Evolutionary conservation across 257 asterid genomes (phyloP).

Genomic region (Verbascum thapsus): DNA sequence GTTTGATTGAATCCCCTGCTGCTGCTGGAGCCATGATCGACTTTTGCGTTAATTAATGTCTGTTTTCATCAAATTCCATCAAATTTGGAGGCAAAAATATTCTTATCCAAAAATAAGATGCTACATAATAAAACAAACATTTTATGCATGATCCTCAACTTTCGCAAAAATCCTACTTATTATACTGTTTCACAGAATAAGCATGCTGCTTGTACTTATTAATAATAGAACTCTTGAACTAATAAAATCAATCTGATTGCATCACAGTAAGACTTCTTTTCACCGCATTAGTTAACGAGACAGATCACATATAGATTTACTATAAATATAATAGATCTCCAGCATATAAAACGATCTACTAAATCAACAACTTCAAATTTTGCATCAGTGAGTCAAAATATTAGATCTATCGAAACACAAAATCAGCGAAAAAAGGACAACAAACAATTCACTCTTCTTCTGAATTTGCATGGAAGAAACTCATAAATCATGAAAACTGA

Average conservation of each 20-base stretch:
- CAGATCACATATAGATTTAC: too few relatives aligned
- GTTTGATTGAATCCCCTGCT: slow-evolving; percentile 33
- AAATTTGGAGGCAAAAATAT: slow-evolving; percentile 22
- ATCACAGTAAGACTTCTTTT: too few relatives aligned
- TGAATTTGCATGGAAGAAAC: slow-evolving; percentile 4
- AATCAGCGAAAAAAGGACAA: neutral
- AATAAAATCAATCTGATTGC: too few relatives aligned
- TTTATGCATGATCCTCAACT: neutral
- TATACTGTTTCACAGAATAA: too few relatives aligned
- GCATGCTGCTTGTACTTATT: too few relatives aligned
- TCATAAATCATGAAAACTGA: neutral
- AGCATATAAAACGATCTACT: neutral
- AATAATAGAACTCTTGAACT: too few relatives aligned
- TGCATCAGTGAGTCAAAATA: neutral
- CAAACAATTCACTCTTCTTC: neutral
- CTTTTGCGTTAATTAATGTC: neutral
- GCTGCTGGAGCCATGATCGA: slow-evolving; percentile 30
- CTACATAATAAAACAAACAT: neutral
- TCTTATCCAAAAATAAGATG: neutral
- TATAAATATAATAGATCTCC: slow-evolving; percentile 3
- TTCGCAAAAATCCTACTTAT: neutral
- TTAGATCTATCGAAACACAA: slow-evolving; percentile 16
- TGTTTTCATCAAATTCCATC: slow-evolving; percentile 10
- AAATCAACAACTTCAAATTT: neutral
- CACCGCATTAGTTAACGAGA: too few relatives aligned